Conservation (phyloP, 139 green algal genomes). For the Tetradesmus lagerheimii region DNA sequence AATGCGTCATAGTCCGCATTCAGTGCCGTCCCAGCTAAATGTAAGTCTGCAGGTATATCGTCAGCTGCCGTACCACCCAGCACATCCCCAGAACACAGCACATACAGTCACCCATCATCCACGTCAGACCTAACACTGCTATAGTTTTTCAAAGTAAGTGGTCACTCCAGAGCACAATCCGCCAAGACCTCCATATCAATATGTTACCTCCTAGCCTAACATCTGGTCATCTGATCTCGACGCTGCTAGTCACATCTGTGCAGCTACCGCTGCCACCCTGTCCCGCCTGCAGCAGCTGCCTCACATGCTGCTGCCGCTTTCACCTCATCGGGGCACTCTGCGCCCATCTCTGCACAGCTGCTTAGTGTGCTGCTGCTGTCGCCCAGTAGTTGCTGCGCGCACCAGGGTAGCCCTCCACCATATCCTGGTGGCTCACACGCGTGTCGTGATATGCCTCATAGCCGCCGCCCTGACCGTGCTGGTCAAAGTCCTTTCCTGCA, state of each 20-base stretch:
- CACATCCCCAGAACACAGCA: too few species aligned
- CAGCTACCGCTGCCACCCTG: neutral
- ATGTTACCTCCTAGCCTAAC: neutral
- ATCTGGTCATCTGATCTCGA: neutral
- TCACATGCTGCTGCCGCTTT: neutral
- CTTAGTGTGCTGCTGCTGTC: constrained; percentile 12
- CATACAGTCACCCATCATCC: too few species aligned
- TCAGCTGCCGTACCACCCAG: too few species aligned
- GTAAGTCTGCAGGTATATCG: too few species aligned
- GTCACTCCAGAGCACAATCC: too few species aligned
- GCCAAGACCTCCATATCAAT: too few species aligned
- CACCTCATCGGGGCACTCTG: neutral
- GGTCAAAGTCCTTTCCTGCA: constrained; percentile 32
- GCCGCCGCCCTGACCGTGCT: neutral
- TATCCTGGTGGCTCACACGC: neutral
- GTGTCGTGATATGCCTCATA: constrained; percentile 22
- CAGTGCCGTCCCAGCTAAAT: too few species aligned
- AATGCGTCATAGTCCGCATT: too few species aligned
- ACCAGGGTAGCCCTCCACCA: constrained; percentile 14
- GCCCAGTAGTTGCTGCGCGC: constrained; percentile 37
- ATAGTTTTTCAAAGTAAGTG: too few species aligned
- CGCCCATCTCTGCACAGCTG: neutral
- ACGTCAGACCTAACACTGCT: too few species aligned
- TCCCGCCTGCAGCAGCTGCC: neutral
- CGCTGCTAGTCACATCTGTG: neutral